Evolutionary conservation across 768 basidiomycete genomes (phyloP).

Genomic region (Agaricus subrufescens): DNA sequence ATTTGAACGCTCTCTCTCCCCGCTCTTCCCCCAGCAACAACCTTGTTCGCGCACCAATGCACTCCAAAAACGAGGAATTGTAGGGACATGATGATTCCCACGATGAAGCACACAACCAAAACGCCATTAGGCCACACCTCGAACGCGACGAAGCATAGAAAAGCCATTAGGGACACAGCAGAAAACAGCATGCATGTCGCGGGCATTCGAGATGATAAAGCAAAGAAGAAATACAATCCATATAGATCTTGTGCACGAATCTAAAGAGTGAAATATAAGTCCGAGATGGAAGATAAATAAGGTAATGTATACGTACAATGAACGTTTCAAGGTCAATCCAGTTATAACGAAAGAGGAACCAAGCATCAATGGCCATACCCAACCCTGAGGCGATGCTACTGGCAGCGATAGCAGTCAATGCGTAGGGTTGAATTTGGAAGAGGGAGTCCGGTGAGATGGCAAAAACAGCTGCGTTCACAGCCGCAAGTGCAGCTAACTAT

Average conservation of each 20-base stretch:
- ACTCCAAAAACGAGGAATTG: conserved; percentile 63
- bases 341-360: conserved; percentile 62
- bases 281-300: background rate
- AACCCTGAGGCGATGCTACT: conserved; percentile 59
- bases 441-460: conserved; percentile 51
- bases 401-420: conserved; percentile 48
- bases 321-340: conserved; percentile 49
- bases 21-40: conserved; percentile 20
- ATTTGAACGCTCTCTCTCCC: conserved; percentile 16
- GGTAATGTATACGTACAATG: conserved; percentile 31
- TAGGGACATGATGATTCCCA: conserved; percentile 55
- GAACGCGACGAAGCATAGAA: conserved; percentile 59
- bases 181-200: conserved; percentile 56
- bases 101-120: conserved; percentile 48
- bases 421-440: conserved; percentile 43
- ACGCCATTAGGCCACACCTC: conserved; percentile 61
- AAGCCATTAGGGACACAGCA: conserved; percentile 51
- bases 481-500: conserved; percentile 57
- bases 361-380: conserved; percentile 58
- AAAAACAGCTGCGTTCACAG: conserved; percentile 57
- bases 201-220: conserved; percentile 61
- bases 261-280: conserved; percentile 16
- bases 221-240: conserved; percentile 62
- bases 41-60: conserved; percentile 26
- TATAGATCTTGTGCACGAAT: conserved; percentile 53